phyloP scores from a whole-genome alignment of 495 filamentous ascomycete species.

The Aspergillus cristatus region DNA sequence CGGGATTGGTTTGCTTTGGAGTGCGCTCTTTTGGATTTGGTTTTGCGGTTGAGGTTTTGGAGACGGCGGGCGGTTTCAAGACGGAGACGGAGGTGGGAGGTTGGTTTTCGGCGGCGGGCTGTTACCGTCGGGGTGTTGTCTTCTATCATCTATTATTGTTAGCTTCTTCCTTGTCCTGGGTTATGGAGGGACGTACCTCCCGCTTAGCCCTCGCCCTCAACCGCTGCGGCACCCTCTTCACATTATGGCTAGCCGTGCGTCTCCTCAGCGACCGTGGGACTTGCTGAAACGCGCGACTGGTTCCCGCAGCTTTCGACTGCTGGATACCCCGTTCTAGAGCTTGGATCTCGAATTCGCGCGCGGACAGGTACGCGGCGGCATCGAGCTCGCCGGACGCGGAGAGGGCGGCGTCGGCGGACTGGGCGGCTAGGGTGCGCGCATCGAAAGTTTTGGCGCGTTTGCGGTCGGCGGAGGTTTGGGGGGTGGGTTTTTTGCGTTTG shows the following conservation, averaged over 20 bases:
- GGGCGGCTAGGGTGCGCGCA: conserved; percentile 63
- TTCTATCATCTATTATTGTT: conserved; percentile 53
- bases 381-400: conserved; percentile 68
- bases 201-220: conserved; percentile 58
- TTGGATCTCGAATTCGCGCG: conserved; percentile 81
- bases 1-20: conserved; percentile 25
- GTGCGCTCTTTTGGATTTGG: conserved; percentile 39
- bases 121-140: conserved; percentile 87
- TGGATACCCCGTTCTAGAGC: conserved; percentile 73
- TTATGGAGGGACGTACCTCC: conserved; percentile 44
- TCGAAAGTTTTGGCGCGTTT: conserved; percentile 60
- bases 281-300: conserved; percentile 75
- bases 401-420: conserved; percentile 61
- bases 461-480: conserved; percentile 22
- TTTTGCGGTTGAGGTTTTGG: conserved; percentile 49
- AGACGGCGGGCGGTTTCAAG: conserved; percentile 72
- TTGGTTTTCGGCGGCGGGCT: conserved; percentile 59
- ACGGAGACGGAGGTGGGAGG: conserved; percentile 63
- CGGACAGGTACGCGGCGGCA: conserved; percentile 67
- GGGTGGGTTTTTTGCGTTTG: conserved; percentile 24
- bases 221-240: conserved; percentile 77
- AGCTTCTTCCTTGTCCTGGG: conserved; percentile 3
- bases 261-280: conserved; percentile 77
- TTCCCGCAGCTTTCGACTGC: conserved; percentile 55
- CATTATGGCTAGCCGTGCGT: conserved; percentile 90